These are phyloP conservation scores for Candida ovalis DNA, from an alignment of 805 yeast species.

Conservation along the genomic window DNA sequence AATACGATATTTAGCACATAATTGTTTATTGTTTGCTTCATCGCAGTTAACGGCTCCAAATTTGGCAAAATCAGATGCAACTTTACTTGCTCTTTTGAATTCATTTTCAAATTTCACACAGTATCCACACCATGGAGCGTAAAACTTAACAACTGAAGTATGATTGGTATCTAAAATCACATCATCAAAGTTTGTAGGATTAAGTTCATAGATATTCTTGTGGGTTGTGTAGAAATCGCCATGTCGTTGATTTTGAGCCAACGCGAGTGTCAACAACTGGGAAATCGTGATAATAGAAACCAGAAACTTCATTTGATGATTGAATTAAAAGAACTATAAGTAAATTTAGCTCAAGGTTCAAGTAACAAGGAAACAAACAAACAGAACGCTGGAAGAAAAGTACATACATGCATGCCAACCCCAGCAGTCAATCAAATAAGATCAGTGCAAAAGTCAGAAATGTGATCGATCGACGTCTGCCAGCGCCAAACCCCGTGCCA, in stretches of 20 bases:
- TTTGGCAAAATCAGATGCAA: conserved; percentile 51
- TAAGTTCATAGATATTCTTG: conserved; percentile 25
- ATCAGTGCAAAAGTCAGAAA: too few relatives aligned
- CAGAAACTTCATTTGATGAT: not conserved
- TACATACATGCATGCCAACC: too few relatives aligned
- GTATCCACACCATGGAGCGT: conserved; percentile 98
- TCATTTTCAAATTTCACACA: conserved; percentile 70
- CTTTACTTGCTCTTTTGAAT: conserved; percentile 59
- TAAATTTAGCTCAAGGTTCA: too few relatives aligned
- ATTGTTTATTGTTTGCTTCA: conserved; percentile 53
- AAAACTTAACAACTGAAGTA: conserved; percentile 81
- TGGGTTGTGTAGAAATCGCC: conserved; percentile 20
- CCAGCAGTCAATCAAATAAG: too few relatives aligned
- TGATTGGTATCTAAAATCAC: conserved; percentile 69
- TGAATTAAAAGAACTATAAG: too few relatives aligned
- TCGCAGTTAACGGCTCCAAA: conserved; percentile 90
- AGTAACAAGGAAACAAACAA: too few relatives aligned
- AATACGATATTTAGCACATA: conserved; percentile 65
- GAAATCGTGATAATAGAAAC: not conserved
- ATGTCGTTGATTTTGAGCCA: not conserved
- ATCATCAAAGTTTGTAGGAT: conserved; percentile 49
- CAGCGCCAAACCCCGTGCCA: not conserved
- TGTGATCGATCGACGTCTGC: too few relatives aligned
- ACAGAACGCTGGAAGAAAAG: too few relatives aligned
- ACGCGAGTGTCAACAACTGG: not conserved